Evolutionary conservation across 257 asterid species (phyloP), one percentile per base, ranked within the genome.

Genomic region (Verbena officinalis): DNA sequence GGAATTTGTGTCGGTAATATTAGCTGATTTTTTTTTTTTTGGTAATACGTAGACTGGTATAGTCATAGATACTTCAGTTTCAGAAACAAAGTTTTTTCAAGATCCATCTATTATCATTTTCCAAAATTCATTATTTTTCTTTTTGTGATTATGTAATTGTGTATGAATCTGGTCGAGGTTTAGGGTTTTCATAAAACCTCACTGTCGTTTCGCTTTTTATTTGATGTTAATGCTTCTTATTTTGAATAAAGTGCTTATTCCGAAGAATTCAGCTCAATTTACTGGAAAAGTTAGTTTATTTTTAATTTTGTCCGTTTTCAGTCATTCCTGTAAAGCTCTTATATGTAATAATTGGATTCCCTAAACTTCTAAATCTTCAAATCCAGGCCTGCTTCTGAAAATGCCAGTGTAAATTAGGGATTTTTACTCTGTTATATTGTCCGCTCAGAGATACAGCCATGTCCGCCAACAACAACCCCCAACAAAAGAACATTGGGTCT

Each of bases 391-490:
- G 38, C 21, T 20, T 49, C 50, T 65, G 70, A 59, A 31, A 62
- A 57, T 74, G 66, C 48, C 19, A 21, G 5, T 71, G 63, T 59
- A 48, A 64, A 7, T 27, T 45, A 27, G 40, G 60, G 75, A 33
- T 61, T 64, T 20, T 74, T 75, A 44, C 70, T 39, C 21, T 31
- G 58, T 17, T 48, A 59, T 53, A 55, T 59, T 57, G 60, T 62
- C 64, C 49, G 58, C 50, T 71, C 11, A 3, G 23, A 43, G 48
- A 69, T 60, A 62, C 65, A 65, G 64, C 70, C 66, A 90, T 90
- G 99, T 84, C 99, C 52, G 86, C 74, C 20, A 94, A 90, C 77
- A 94, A 86, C 82, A 88, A 68, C 65, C 81, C 84, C 63, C 91
- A 83, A 14, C 93, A 86, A 64, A 94, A 86, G 88, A 86, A 62